These are phyloP conservation scores for Phytomonas francai DNA, from an alignment of 208 protist species.

Conservation along the genomic window DNA sequence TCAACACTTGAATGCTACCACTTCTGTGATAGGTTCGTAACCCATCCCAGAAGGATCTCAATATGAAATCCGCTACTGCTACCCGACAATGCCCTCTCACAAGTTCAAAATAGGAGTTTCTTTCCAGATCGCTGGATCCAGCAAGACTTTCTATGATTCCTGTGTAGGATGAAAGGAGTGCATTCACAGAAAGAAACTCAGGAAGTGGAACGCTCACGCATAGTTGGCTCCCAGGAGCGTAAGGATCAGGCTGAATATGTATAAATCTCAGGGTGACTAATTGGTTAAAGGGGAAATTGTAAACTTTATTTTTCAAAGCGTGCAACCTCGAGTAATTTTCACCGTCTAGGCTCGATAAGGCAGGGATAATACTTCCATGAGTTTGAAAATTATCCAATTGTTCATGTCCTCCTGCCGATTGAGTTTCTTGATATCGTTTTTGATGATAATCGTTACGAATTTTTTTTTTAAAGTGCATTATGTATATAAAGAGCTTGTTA, in stretches of 20 bases:
- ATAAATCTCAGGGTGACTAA: conserved; percentile 21
- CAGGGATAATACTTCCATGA: neutral
- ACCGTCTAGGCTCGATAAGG: neutral
- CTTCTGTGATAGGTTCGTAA: conserved; percentile 2
- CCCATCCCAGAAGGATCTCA: conserved; percentile 31
- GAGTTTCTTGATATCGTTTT: neutral
- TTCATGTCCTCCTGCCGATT: neutral
- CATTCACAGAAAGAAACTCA: neutral
- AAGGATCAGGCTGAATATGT: conserved; percentile 67
- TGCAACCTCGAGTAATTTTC: neutral
- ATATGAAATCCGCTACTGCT: conserved; percentile 56
- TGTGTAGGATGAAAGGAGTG: neutral
- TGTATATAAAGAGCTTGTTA: no score
- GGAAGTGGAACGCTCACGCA: conserved; percentile 29
- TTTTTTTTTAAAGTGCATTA: no score
- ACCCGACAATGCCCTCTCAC: conserved; percentile 20
- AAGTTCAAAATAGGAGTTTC: neutral
- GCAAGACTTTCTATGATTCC: neutral
- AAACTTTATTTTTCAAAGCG: neutral
- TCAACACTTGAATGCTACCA: conserved; percentile 68
- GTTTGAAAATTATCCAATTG: neutral
- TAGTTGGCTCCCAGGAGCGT: conserved; percentile 63
- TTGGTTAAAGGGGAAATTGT: neutral
- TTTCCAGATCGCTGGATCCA: neutral
- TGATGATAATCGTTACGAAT: neutral